Evolutionary conservation across 2,329 filamentous ascomycete genomes (phyloP).

Genomic region (Claviceps sp.): DNA sequence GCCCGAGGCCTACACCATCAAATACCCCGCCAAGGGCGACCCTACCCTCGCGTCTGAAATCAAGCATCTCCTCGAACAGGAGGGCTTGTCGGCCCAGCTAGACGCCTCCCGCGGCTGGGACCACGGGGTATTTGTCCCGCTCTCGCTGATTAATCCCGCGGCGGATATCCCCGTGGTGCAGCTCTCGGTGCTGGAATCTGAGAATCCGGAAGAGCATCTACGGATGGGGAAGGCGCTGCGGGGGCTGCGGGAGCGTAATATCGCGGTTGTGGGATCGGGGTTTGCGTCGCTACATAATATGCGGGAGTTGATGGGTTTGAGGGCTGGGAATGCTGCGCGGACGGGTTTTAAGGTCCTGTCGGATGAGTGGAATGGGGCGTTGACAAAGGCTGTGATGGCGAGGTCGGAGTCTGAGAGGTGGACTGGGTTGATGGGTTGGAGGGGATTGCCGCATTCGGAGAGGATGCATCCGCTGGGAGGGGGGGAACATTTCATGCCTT

Average conservation of each 20-base stretch:
- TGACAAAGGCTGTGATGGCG: slow-evolving; percentile 27
- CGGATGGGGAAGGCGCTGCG: slow-evolving; percentile 39
- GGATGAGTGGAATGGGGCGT: slow-evolving; percentile 30
- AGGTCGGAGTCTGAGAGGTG: slow-evolving; percentile 21
- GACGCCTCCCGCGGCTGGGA: slow-evolving; percentile 37
- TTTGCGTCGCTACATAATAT: slow-evolving; percentile 47
- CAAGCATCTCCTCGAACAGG: slow-evolving; percentile 27
- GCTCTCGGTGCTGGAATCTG: slow-evolving; percentile 38
- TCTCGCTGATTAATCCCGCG: slow-evolving; percentile 38
- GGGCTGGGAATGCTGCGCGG: slow-evolving; percentile 3
- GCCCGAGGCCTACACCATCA: slow-evolving; percentile 37
- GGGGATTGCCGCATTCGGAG: slow-evolving; percentile 32
- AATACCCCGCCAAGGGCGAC: slow-evolving; percentile 42
- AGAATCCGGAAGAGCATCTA: slow-evolving; percentile 34
- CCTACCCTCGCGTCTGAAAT: slow-evolving; percentile 38
- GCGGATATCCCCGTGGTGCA: slow-evolving; percentile 43
- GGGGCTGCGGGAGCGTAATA: slow-evolving; percentile 34
- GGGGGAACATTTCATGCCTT: slow-evolving; percentile 46
- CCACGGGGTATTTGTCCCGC: slow-evolving; percentile 46
- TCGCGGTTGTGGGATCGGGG: slow-evolving; percentile 47
- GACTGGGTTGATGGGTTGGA: slow-evolving; percentile 31
- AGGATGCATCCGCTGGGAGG: slow-evolving; percentile 39
- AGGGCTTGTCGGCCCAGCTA: slow-evolving; percentile 29
- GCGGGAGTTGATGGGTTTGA: slow-evolving; percentile 27
- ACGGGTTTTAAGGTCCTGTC: slow-evolving; percentile 14